A percentile compares a stretch with the other conserved stretches of the same genome.
Evolutionary conservation across 2,329 filamentous ascomycete genomes (phyloP).

Genomic region (Paecilomyces fulvus): DNA sequence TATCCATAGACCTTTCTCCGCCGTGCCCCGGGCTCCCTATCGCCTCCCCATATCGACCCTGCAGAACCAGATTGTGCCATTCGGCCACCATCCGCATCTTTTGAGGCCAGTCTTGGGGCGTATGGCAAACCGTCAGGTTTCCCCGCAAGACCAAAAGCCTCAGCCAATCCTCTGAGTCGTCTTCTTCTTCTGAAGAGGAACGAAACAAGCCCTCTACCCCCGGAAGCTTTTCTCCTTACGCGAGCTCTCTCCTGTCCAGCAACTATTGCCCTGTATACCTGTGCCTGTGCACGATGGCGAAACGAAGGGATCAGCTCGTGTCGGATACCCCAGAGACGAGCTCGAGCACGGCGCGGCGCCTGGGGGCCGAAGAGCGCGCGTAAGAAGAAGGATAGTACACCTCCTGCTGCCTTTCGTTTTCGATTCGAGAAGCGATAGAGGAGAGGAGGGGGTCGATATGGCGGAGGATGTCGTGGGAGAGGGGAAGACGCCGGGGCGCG

Average conservation of each 20-base stretch:
- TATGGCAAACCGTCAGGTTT: background rate
- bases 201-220: conserved; percentile 13
- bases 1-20: conserved; percentile 70
- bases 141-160: background rate
- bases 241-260: conserved; percentile 51
- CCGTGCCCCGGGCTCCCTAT: conserved; percentile 57
- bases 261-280: conserved; percentile 67
- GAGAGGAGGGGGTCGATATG: conserved; percentile 7
- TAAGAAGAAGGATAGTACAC: conserved; percentile 44
- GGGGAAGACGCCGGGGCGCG: conserved; percentile 11
- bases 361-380: conserved; percentile 56
- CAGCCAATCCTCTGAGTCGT: conserved; percentile 9
- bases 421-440: conserved; percentile 6
- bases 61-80: conserved; percentile 18
- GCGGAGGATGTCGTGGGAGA: conserved; percentile 9
- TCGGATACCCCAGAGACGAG: conserved; percentile 60
- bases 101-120: conserved; percentile 3
- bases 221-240: conserved; percentile 30
- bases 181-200: conserved; percentile 17
- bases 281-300: conserved; percentile 63
- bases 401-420: conserved; percentile 1
- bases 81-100: conserved; percentile 9
- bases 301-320: conserved; percentile 65
- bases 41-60: conserved; percentile 15
- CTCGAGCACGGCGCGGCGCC: conserved; percentile 54